Evolutionary conservation across 768 basidiomycete genomes (phyloP).

Genomic region (Coprinellus aureogranulatus): DNA sequence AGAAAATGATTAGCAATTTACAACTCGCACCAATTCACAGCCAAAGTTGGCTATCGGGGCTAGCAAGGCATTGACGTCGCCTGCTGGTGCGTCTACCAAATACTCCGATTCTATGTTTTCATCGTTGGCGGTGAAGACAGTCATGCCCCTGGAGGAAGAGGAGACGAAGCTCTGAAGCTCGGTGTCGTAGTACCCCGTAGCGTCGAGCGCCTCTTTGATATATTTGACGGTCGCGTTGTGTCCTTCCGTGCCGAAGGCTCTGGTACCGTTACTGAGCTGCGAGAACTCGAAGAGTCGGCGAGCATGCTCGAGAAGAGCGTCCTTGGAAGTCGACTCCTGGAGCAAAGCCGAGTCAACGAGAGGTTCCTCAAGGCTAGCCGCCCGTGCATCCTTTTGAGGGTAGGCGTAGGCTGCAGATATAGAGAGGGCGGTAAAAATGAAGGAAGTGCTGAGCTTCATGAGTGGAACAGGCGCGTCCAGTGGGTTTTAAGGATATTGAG

Average conservation of each 20-base stretch:
- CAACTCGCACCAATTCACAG: conserved; percentile 17
- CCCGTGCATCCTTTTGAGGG: too few relatives aligned
- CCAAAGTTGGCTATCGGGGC: conserved; percentile 23
- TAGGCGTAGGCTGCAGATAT: too few relatives aligned
- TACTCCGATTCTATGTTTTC: conserved; percentile 13
- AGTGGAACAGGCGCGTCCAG: too few relatives aligned
- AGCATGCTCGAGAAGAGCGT: conserved; percentile 26
- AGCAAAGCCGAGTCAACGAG: conserved; percentile 11
- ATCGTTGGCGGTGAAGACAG: conserved; percentile 17
- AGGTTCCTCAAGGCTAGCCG: too few relatives aligned
- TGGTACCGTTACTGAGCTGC: conserved; percentile 19
- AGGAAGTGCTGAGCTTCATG: too few relatives aligned
- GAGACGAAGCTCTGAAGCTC: conserved; percentile 27
- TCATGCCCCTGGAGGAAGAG: conserved; percentile 22
- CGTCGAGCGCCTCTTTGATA: conserved; percentile 25
- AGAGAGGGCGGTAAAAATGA: too few relatives aligned
- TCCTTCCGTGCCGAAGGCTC: conserved; percentile 26
- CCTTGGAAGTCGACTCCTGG: conserved; percentile 11
- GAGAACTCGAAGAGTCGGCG: conserved; percentile 27
- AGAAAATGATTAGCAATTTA: too few relatives aligned
- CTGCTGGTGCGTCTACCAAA: conserved; percentile 23
- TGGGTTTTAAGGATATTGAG: too few relatives aligned
- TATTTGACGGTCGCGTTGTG: conserved; percentile 30
- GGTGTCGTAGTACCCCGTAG: conserved; percentile 26
- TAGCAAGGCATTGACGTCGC: conserved; percentile 23